phyloP scores from a whole-genome alignment of 768 basidiomycete species.

The Lactarius tabidus region DNA sequence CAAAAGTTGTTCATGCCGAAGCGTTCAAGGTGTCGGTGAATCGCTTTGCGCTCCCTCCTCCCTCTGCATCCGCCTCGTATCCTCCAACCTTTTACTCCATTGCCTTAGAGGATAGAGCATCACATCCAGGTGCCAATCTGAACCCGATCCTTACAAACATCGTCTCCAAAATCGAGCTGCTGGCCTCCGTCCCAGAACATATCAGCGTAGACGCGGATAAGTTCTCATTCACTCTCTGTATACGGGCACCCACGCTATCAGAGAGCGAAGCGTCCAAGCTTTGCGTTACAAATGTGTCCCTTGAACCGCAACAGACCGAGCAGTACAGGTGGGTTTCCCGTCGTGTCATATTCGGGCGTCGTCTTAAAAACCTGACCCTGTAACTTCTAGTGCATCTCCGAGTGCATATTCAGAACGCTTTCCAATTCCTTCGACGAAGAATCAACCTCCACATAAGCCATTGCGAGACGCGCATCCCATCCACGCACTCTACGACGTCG shows the following conservation, averaged over 20 bases:
- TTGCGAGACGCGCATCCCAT: conserved; percentile 53
- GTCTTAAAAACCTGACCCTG: neutral
- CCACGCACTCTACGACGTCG: conserved; percentile 45
- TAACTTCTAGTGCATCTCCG: conserved; percentile 33
- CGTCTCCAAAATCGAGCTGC: conserved; percentile 58
- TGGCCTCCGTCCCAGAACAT: conserved; percentile 58
- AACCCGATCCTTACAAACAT: conserved; percentile 47
- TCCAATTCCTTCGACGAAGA: conserved; percentile 50
- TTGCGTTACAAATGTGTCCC: conserved; percentile 50
- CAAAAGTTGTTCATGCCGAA: conserved; percentile 39
- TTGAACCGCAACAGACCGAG: conserved; percentile 63
- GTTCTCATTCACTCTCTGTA: conserved; percentile 54
- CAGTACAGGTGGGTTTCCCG: conserved; percentile 51
- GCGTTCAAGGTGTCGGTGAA: conserved; percentile 44
- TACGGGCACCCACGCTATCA: conserved; percentile 53
- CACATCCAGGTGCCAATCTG: conserved; percentile 20
- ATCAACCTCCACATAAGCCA: conserved; percentile 62
- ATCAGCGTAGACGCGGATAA: conserved; percentile 43
- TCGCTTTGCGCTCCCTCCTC: conserved; percentile 44
- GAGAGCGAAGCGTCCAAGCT: conserved; percentile 50
- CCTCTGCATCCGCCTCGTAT: conserved; percentile 36
- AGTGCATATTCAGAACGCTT: conserved; percentile 41
- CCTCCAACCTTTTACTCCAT: conserved; percentile 37
- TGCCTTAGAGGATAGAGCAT: conserved; percentile 19
- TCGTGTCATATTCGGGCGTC: neutral